Evolutionary conservation across 2,329 filamentous ascomycete genomes (phyloP).

Genomic region (Colletotrichum sp.): DNA sequence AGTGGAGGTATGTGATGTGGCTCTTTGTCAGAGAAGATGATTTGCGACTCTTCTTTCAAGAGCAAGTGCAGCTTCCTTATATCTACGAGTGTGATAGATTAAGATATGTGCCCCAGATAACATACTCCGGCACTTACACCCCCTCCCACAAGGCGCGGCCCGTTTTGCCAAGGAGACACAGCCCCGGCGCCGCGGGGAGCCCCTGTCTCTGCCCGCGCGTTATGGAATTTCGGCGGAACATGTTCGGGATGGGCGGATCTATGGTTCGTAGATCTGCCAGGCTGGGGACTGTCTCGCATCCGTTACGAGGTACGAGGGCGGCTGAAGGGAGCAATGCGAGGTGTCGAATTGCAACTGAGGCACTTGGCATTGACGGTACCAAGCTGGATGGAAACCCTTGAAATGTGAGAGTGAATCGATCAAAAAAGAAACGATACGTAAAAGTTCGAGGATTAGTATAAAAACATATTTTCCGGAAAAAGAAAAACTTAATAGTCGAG

Average conservation of each 20-base stretch:
- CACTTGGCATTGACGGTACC: background rate
- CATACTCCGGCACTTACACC: background rate
- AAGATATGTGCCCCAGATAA: background rate
- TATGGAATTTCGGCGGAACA: background rate
- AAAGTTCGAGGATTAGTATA: fast-evolving
- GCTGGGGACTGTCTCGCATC: background rate
- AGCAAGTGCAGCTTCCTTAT: background rate
- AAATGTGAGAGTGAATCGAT: too few species aligned
- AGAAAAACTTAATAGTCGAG: background rate
- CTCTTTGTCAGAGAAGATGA: background rate
- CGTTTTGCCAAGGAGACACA: background rate
- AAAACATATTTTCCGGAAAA: background rate
- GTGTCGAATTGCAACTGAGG: background rate
- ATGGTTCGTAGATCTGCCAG: background rate
- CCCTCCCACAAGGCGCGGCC: background rate
- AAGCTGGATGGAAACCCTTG: background rate
- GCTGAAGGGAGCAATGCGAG: background rate
- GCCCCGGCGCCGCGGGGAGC: background rate
- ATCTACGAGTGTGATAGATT: background rate
- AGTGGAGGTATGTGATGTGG: background rate
- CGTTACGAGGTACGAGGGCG: background rate
- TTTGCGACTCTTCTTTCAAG: background rate
- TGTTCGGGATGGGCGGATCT: background rate
- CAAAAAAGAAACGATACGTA: too few species aligned
- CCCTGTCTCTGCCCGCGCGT: background rate